Percentiles rank a stretch among this genome's conserved stretches.
These are phyloP conservation scores for Evernia prunastri DNA, from an alignment of 495 filamentous ascomycete genomes.

Conservation along the genomic window DNA sequence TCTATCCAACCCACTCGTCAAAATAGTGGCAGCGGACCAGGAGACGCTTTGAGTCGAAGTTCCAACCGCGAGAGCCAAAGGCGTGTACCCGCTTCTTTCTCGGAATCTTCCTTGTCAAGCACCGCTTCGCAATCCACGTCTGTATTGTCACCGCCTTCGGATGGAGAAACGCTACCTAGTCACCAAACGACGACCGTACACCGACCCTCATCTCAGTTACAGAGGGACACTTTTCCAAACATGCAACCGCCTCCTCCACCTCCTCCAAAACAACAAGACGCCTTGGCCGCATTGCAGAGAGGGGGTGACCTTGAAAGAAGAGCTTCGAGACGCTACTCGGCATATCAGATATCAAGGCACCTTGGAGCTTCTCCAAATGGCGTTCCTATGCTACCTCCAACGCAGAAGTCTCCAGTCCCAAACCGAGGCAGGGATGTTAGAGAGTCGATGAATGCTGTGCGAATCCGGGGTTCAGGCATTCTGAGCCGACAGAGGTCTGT, in stretches of 20 bases:
- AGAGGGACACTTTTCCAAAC: constrained; percentile 27
- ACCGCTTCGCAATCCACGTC: constrained; percentile 62
- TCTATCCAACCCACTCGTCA: constrained; percentile 27
- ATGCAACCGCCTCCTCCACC: constrained; percentile 66
- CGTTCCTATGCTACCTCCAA: constrained; percentile 71
- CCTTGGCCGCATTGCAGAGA: constrained; percentile 80
- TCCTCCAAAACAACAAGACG: constrained; percentile 79
- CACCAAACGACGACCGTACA: constrained; percentile 32
- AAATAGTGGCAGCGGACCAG: constrained; percentile 15
- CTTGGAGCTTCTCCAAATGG: constrained; percentile 74
- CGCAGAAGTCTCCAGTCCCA: constrained; percentile 79
- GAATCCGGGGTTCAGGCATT: constrained; percentile 61
- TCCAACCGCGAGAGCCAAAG: constrained; percentile 48
- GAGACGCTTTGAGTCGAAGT: constrained; percentile 12
- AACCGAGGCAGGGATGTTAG: constrained; percentile 83
- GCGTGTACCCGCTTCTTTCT: constrained; percentile 35
- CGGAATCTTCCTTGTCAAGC: constrained; percentile 56
- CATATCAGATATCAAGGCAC: constrained; percentile 92
- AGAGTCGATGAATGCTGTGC: constrained; percentile 89
- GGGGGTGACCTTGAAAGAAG: constrained; percentile 89
- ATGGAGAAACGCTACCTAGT: constrained; percentile 44
- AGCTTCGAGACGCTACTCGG: constrained; percentile 86
- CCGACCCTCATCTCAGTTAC: constrained; percentile 33
- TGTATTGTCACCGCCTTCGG: constrained; percentile 57
- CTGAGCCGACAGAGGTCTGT: constrained; percentile 58